phyloP scores from a whole-genome alignment of 352 stramenopile genomes.

The Globisporangium camurandrum region DNA sequence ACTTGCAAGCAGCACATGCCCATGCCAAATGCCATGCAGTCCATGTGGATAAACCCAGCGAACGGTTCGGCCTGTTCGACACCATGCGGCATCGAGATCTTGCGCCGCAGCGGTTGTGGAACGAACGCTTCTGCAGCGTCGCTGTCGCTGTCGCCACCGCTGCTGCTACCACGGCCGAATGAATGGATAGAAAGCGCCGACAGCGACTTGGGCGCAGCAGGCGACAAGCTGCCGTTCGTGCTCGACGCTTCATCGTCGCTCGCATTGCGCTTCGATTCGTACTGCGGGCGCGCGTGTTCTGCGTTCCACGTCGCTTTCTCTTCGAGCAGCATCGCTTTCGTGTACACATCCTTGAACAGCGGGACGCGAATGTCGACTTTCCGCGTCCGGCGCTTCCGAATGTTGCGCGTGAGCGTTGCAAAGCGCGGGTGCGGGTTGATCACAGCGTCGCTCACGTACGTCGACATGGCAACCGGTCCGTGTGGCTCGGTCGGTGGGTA shows the following conservation, averaged over 20 bases:
- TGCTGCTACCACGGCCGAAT: slow-evolving; percentile 19
- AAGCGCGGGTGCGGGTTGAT: slow-evolving; percentile 99
- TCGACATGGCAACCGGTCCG: slow-evolving; percentile 88
- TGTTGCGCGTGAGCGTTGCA: slow-evolving; percentile 96
- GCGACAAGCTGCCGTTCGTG: slow-evolving; percentile 12
- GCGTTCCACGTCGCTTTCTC: slow-evolving; percentile 73
- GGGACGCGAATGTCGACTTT: slow-evolving; percentile 86
- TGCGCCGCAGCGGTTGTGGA: too few relatives aligned
- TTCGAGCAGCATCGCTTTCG: slow-evolving; percentile 57
- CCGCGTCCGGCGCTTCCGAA: slow-evolving; percentile 89
- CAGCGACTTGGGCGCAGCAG: slow-evolving; percentile 70
- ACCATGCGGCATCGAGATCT: slow-evolving; percentile 59
- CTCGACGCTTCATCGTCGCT: slow-evolving; percentile 13
- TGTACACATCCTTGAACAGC: slow-evolving; percentile 81
- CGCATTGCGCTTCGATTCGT: slow-evolving; percentile 54
- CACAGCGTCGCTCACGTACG: slow-evolving; percentile 96
- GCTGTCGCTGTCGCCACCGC: slow-evolving; percentile 21
- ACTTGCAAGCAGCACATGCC: slow-evolving; percentile 99
- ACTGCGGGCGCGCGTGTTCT: slow-evolving; percentile 67
- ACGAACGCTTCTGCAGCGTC: slow-evolving; percentile 34
- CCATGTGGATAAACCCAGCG: slow-evolving; percentile 96
- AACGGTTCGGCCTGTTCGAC: slow-evolving; percentile 73
- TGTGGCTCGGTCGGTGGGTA: slow-evolving; percentile 40
- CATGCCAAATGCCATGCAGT: slow-evolving; percentile 99
- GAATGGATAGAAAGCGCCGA: slow-evolving; percentile 32